Percentiles rank a stretch among this genome's conserved stretches.
These are phyloP conservation scores for Geotrichum restrictum DNA, from an alignment of 1,139 yeast genomes.

Conservation along the genomic window DNA sequence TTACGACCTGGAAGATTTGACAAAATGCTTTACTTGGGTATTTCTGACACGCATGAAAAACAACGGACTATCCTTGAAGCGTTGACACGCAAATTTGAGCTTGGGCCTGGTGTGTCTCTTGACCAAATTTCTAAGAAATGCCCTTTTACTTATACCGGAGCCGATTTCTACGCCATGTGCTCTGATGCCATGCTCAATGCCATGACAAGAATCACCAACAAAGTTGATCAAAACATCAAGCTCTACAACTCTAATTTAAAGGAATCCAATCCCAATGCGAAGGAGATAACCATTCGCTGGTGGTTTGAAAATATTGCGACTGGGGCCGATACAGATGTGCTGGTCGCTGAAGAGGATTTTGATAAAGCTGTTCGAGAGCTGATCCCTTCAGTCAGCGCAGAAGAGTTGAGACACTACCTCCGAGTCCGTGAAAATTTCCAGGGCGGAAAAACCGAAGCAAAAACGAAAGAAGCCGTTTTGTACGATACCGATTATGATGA, in stretches of 20 bases:
- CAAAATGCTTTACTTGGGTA: conserved; percentile 88
- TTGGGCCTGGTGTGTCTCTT: conserved; percentile 60
- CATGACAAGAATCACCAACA: conserved; percentile 81
- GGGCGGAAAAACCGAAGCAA: conserved; percentile 31
- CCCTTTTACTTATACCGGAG: conserved; percentile 91
- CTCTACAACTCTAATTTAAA: conserved; percentile 45
- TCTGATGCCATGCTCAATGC: conserved; percentile 94
- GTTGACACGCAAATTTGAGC: conserved; percentile 71
- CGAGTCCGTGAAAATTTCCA: conserved; percentile 76
- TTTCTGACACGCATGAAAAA: conserved; percentile 84
- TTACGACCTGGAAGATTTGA: conserved; percentile 95
- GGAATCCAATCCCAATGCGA: conserved; percentile 27
- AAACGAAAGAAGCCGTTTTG: neutral
- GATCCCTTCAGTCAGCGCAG: conserved; percentile 81
- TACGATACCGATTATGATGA: neutral
- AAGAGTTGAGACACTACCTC: conserved; percentile 78
- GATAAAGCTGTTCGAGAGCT: conserved; percentile 65
- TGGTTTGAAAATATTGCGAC: conserved; percentile 89
- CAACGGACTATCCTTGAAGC: conserved; percentile 85
- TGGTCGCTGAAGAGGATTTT: conserved; percentile 70
- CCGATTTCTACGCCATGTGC: conserved; percentile 93
- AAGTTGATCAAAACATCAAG: conserved; percentile 64
- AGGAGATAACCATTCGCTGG: conserved; percentile 61
- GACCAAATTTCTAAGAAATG: conserved; percentile 61
- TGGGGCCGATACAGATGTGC: conserved; percentile 61